Base-by-base conservation (phyloP, 805 yeast species). In the Pichia insulana region DNA sequence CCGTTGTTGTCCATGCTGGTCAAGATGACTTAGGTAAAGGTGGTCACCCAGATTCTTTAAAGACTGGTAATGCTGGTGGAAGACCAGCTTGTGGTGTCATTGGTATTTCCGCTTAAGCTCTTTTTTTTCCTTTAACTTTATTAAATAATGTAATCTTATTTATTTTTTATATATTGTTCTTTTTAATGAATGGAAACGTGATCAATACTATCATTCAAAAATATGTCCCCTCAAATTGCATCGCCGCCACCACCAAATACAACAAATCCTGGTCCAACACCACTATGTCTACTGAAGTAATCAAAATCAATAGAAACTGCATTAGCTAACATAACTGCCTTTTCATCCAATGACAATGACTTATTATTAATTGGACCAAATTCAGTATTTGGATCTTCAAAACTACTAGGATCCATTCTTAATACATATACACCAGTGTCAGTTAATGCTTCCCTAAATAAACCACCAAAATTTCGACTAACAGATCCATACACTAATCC, bases 31-130 rank as follows among this genome's bases (percentile, higher is more conserved):
- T 85, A 60, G 97, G 97, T 65, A 82, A 84, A 73, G 96, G 96
- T 67, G 95, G 88, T 49, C 79, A 80, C 62, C 80, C 84, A 47
- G 96, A 86, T 67, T 84, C 95, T 50, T 76, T 83, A 70, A 87
- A 83, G 73, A 88, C 96, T 54, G 97, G 97, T 73, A 87, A 89
- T 62, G 97, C 97, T 47, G 97, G 97, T 65, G 89, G 83, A 54
- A 88, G 97, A 80, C 85, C 92, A 55, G 97, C 97, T 51, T 89
- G 97, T 73, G 97, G 97, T 73, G 96, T 89, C 61, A 88, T 89
- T 71, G 97, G 97, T 51, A 57, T 81, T 50, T 53, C 86, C 40
- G 63, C 73, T 54, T 71, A 63, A 59, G 39, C 47, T n/a, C 7
- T n/a, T 6, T 27, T 25, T 5, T n/a, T n/a, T 32, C 28, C 4